Evolutionary conservation across 345 rosid genomes (phyloP).

Genomic region (Zanthoxylum bungeanum): DNA sequence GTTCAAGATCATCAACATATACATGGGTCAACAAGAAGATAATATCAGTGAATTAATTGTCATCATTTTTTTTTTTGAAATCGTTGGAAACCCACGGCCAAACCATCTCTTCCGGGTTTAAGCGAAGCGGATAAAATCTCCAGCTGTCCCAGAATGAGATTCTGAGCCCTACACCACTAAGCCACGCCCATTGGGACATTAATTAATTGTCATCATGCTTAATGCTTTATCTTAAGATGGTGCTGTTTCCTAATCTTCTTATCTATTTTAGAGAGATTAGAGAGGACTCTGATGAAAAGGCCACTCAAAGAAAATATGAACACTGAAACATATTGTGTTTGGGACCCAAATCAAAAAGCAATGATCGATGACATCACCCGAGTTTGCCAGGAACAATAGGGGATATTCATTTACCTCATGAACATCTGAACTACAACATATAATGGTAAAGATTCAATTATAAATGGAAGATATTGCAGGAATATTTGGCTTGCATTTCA

Average conservation of each 20-base stretch:
- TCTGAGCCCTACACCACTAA: too few relatives aligned
- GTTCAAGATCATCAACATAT: neutral
- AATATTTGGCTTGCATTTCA: neutral
- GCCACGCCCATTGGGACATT: too few relatives aligned
- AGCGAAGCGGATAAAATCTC: too few relatives aligned
- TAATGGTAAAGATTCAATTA: neutral
- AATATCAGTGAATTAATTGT: neutral
- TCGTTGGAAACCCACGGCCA: too few relatives aligned
- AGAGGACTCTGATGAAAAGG: too few relatives aligned
- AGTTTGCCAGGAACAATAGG: neutral
- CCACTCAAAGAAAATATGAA: neutral
- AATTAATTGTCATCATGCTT: too few relatives aligned
- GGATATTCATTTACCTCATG: neutral
- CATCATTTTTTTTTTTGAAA: too few relatives aligned
- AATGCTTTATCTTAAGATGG: slow-evolving; percentile 3
- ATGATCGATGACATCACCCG: too few relatives aligned
- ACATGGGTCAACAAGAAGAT: neutral
- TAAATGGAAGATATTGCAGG: neutral
- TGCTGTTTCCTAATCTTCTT: slow-evolving; percentile 28
- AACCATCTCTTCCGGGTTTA: too few relatives aligned
- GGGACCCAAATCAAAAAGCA: neutral
- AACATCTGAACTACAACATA: neutral
- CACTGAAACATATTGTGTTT: neutral
- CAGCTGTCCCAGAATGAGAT: too few relatives aligned
- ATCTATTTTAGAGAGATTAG: neutral